A percentile compares a stretch with the other conserved stretches of the same genome.
phyloP scores from a whole-genome alignment of 305 asterid genomes.

The Fraxinus angustifolia region DNA sequence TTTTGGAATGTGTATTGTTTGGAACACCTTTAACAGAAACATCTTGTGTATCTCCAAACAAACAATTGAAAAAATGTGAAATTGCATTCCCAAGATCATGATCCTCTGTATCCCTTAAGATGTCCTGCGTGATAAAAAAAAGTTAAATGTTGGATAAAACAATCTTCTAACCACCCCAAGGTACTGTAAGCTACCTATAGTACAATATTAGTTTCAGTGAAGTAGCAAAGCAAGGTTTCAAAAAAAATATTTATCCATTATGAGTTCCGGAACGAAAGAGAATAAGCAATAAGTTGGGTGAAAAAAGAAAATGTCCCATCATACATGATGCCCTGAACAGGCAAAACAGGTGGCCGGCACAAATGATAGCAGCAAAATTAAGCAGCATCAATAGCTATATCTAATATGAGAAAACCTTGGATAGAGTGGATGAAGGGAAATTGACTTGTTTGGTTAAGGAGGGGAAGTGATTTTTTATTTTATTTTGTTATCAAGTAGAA shows the following conservation, averaged over 20 bases:
- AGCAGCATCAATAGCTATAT: neutral
- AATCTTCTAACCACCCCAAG: conserved; percentile 4
- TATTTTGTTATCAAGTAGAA: neutral
- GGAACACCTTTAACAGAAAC: conserved; percentile 43
- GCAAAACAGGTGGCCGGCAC: neutral
- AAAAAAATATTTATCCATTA: neutral
- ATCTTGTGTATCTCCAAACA: conserved; percentile 55
- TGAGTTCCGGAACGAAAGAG: neutral
- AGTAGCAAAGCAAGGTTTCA: neutral
- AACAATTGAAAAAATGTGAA: conserved; percentile 79
- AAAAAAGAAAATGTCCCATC: neutral
- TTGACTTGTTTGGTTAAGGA: neutral
- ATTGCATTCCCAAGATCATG: conserved; percentile 78
- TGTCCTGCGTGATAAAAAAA: conserved; percentile 49
- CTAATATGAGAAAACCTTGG: neutral
- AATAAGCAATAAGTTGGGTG: neutral
- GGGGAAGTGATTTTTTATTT: neutral
- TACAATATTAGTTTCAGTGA: neutral
- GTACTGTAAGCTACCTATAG: neutral
- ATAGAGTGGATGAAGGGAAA: neutral
- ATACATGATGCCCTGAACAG: neutral
- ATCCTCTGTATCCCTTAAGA: conserved; percentile 79
- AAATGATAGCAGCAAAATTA: neutral
- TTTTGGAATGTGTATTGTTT: conserved; percentile 48
- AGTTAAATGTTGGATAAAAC: conserved; percentile 18